A percentile compares a stretch with the other conserved stretches of the same genome.
These are phyloP conservation scores for Scalesia atractyloides DNA, from an alignment of 129 eudicot genomes.

Conservation along the genomic window DNA sequence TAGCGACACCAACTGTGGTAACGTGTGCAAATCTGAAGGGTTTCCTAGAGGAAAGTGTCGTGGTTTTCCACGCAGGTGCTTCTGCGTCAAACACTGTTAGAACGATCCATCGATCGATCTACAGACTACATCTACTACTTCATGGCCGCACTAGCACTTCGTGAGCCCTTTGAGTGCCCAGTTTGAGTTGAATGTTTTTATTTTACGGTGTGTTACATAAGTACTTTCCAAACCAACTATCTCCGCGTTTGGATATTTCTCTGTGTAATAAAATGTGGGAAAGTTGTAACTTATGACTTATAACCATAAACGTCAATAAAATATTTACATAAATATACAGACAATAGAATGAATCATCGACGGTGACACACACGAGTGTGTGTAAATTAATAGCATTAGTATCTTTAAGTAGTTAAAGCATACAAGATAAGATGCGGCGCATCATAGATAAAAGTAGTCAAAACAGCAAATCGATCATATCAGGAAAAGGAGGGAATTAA, in stretches of 20 bases:
- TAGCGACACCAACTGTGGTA: slow-evolving; percentile 56
- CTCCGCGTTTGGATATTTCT: no score
- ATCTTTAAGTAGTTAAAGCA: neutral
- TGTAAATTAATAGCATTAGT: no score
- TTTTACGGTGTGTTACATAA: neutral
- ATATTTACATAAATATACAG: no score
- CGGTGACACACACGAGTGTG: no score
- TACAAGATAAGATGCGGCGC: neutral
- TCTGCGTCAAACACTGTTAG: slow-evolving; percentile 58
- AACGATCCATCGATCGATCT: neutral
- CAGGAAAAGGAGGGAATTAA: neutral
- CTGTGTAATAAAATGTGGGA: neutral
- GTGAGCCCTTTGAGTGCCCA: neutral
- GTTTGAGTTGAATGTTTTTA: neutral
- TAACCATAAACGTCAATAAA: no score
- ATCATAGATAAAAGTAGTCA: neutral
- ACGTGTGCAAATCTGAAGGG: slow-evolving; percentile 73
- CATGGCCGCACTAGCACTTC: neutral
- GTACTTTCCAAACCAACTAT: neutral
- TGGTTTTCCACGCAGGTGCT: slow-evolving; percentile 80
- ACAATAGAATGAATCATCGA: no score
- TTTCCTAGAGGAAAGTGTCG: slow-evolving; percentile 69
- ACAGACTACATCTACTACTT: neutral
- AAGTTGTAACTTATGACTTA: neutral
- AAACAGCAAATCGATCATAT: neutral